Conservation (phyloP, 768 basidiomycete species). For the Mycena vulgaris region DNA sequence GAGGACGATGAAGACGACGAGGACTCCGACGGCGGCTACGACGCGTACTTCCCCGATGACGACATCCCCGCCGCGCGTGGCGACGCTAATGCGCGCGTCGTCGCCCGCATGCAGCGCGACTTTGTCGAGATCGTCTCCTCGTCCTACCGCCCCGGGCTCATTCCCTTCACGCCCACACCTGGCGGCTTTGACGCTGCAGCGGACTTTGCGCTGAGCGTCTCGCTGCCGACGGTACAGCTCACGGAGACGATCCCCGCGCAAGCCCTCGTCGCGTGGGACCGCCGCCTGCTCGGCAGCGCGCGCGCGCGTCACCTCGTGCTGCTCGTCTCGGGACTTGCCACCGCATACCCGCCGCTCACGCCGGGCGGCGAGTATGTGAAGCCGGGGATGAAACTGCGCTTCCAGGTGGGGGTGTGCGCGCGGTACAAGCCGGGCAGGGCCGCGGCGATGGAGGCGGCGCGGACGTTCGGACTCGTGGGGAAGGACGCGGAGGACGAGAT, state of each 20-base stretch:
- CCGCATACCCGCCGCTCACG: constrained; percentile 66
- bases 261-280: constrained; percentile 84
- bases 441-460: constrained; percentile 62
- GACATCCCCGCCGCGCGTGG: constrained; percentile 29
- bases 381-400: constrained; percentile 59
- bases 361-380: constrained; percentile 56
- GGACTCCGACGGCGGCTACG: constrained; percentile 53
- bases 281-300: constrained; percentile 64
- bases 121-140: constrained; percentile 73
- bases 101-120: constrained; percentile 47
- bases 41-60: constrained; percentile 55
- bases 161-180: constrained; percentile 42
- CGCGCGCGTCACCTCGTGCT: constrained; percentile 72
- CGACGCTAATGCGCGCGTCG: constrained; percentile 46
- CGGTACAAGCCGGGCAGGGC: constrained; percentile 71
- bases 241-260: constrained; percentile 70
- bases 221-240: constrained; percentile 68
- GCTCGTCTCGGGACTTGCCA: constrained; percentile 71
- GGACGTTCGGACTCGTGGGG: constrained; percentile 65
- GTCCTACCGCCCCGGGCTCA: constrained; percentile 68
- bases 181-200: not conserved
- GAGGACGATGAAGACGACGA: constrained; percentile 56
- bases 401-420: constrained; percentile 74
- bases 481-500: constrained; percentile 61
- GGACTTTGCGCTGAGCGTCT: constrained; percentile 59